Conservation (phyloP, 495 filamentous ascomycete genomes). For the Penicillium coprophilum region DNA sequence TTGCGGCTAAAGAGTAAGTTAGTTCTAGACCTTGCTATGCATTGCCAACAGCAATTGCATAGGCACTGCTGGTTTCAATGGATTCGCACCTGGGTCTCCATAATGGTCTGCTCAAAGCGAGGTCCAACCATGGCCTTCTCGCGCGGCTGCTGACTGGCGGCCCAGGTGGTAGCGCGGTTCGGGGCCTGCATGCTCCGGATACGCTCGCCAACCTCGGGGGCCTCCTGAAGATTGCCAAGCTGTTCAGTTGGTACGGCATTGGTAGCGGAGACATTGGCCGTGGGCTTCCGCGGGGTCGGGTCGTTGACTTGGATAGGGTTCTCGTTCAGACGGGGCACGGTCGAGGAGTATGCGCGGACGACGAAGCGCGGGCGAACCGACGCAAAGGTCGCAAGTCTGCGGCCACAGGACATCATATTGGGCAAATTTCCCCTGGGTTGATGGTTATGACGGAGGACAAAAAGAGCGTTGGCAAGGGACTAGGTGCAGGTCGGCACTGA, state of each 20-base stretch:
- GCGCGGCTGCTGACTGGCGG: conserved; percentile 75
- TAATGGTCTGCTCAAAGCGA: conserved; percentile 93
- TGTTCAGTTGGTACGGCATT: conserved; percentile 58
- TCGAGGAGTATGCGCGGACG: conserved; percentile 50
- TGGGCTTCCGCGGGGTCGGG: conserved; percentile 47
- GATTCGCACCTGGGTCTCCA: conserved; percentile 78
- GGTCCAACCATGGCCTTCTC: conserved; percentile 84
- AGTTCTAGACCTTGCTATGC: conserved; percentile 9
- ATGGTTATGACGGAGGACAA: conserved; percentile 12
- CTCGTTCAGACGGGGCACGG: conserved; percentile 47
- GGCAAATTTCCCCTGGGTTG: conserved; percentile 26
- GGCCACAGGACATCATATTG: conserved; percentile 59
- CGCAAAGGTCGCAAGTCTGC: conserved; percentile 46
- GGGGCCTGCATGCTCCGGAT: conserved; percentile 74
- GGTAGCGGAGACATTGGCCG: conserved; percentile 58
- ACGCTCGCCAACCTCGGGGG: conserved; percentile 58
- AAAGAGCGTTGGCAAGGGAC: conserved; percentile 23
- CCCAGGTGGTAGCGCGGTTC: conserved; percentile 80
- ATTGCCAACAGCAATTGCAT: conserved; percentile 9
- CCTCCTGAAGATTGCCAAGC: conserved; percentile 54
- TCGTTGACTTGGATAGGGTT: conserved; percentile 55
- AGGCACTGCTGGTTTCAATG: not conserved
- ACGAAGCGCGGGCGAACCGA: conserved; percentile 38
- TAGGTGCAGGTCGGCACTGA: conserved; percentile 27
- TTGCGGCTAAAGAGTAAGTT: conserved; percentile 61